phyloP scores from a whole-genome alignment of 2,329 filamentous ascomycete genomes.

The Phaeosphaeria sp. region DNA sequence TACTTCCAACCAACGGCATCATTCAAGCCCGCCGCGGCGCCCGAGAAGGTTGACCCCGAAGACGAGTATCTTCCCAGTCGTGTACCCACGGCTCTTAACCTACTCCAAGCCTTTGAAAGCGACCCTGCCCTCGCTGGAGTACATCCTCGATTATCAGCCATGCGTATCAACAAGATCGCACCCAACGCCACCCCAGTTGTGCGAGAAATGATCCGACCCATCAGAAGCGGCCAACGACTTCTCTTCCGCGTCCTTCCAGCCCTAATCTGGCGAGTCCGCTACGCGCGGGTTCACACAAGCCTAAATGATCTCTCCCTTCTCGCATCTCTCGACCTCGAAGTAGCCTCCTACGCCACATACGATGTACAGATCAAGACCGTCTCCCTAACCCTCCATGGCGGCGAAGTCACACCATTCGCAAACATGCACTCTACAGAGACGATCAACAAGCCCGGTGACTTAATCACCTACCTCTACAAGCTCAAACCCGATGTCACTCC shows the following conservation, averaged over 20 bases:
- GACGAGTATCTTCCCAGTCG: conserved; percentile 74
- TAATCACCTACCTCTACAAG: conserved; percentile 76
- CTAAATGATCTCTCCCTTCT: conserved; percentile 62
- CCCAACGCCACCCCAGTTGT: conserved; percentile 68
- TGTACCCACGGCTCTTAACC: conserved; percentile 73
- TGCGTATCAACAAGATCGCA: conserved; percentile 76
- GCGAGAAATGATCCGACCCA: conserved; percentile 67
- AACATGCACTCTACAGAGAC: conserved; percentile 60
- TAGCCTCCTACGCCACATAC: conserved; percentile 73
- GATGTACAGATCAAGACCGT: conserved; percentile 69
- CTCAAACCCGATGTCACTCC: conserved; percentile 54
- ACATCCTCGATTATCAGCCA: conserved; percentile 72
- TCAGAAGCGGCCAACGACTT: conserved; percentile 69
- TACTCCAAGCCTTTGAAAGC: conserved; percentile 75
- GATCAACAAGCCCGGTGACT: conserved; percentile 73
- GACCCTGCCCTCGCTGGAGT: conserved; percentile 69
- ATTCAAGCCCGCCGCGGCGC: conserved; percentile 61
- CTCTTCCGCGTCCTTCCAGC: conserved; percentile 71
- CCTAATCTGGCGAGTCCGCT: conserved; percentile 75
- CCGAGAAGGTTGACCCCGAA: conserved; percentile 51
- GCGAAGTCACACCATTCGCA: conserved; percentile 61
- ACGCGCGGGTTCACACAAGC: conserved; percentile 69
- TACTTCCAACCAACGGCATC: conserved; percentile 66
- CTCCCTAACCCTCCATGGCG: conserved; percentile 63
- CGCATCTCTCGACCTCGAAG: conserved; percentile 76